These are phyloP conservation scores for Cyberlindnera mrakii DNA, from an alignment of 805 yeast genomes.

Conservation along the genomic window DNA sequence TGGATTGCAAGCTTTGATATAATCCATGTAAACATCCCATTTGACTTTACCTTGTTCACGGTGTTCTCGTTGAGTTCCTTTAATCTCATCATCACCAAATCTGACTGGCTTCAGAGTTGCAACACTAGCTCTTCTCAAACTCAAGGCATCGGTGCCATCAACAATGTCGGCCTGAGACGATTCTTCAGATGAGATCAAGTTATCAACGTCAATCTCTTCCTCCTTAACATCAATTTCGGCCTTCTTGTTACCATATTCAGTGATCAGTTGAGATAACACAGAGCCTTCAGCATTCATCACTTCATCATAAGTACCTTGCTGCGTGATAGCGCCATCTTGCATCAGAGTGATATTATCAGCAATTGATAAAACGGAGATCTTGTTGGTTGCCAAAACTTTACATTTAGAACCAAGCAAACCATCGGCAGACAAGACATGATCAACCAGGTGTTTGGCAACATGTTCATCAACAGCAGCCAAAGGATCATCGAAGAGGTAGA, in stretches of 20 bases:
- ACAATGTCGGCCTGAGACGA: constrained; percentile 26
- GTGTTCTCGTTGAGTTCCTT: constrained; percentile 52
- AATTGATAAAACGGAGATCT: constrained; percentile 70
- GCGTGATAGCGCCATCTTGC: constrained; percentile 59
- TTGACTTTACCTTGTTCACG: constrained; percentile 92
- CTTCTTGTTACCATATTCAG: constrained; percentile 54
- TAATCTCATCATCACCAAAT: constrained; percentile 28
- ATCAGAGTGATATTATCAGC: constrained; percentile 70
- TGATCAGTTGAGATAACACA: constrained; percentile 46
- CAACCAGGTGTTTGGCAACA: constrained; percentile 81
- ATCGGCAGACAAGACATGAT: constrained; percentile 72
- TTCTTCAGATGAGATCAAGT: constrained; percentile 18
- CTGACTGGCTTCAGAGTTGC: constrained; percentile 34
- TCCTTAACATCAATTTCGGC: constrained; percentile 19
- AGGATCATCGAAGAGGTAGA: constrained; percentile 86
- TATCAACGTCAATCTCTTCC: constrained; percentile 12
- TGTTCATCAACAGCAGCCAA: constrained; percentile 97
- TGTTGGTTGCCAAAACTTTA: constrained; percentile 79
- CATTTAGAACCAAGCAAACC: constrained; percentile 75
- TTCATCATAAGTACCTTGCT: constrained; percentile 56
- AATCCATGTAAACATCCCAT: constrained; percentile 75
- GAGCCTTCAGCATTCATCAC: constrained; percentile 41
- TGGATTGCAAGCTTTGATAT: constrained; percentile 84
- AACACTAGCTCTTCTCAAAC: constrained; percentile 62
- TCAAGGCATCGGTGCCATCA: constrained; percentile 27